phyloP scores from a whole-genome alignment of 140 eudicot species.

The Stevia rebaudiana region DNA sequence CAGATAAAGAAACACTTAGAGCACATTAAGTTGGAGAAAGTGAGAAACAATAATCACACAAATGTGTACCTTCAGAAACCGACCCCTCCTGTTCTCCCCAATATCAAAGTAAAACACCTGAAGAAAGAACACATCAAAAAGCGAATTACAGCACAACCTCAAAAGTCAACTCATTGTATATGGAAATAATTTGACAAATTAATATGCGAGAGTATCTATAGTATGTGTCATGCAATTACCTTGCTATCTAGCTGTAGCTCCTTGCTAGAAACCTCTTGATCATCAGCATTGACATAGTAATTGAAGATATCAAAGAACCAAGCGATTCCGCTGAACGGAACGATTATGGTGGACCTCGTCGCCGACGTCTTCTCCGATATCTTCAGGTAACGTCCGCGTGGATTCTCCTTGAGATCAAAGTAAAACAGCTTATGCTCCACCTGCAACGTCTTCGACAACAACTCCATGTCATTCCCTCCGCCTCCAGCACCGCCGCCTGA shows the following conservation, averaged over 20 bases:
- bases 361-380: conserved; percentile 97
- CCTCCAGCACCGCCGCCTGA: conserved; percentile 50
- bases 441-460: conserved; percentile 85
- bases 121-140: conserved; percentile 11
- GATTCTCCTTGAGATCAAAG: conserved; percentile 97
- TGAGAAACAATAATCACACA: not conserved
- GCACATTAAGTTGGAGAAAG: not conserved
- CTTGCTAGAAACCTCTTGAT: conserved; percentile 80
- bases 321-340: conserved; percentile 79
- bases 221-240: conserved; percentile 33
- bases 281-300: conserved; percentile 81
- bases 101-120: conserved; percentile 95
- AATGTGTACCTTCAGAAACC: conserved; percentile 69
- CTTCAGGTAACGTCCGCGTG: conserved; percentile 86
- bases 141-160: not conserved
- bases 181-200: not conserved
- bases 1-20: not conserved
- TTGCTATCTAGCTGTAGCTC: conserved; percentile 94
- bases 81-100: conserved; percentile 92
- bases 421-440: conserved; percentile 96
- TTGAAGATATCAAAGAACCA: conserved; percentile 97
- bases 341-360: conserved; percentile 88
- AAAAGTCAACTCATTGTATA: conserved; percentile 12
- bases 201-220: not conserved
- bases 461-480: conserved; percentile 75